phyloP scores from a whole-genome alignment of 108 stramenopile species.

The Conticribra guillardii region DNA sequence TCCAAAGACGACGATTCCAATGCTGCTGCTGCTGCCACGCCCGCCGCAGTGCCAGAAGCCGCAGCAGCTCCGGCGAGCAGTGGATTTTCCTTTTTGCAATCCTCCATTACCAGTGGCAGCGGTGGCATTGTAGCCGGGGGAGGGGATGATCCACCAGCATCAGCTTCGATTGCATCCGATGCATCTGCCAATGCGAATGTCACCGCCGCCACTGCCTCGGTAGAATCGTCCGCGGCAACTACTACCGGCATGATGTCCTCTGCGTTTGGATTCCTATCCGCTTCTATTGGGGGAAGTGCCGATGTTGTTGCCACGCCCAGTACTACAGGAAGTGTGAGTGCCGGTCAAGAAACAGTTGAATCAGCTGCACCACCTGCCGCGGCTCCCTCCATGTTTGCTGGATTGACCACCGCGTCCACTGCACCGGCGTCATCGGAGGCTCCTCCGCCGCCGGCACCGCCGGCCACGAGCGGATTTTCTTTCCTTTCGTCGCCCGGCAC shows the following conservation, averaged over 20 bases:
- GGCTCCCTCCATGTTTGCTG: conserved; percentile 27
- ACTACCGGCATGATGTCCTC: conserved; percentile 36
- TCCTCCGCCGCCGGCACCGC: neutral
- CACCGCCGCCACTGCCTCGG: neutral
- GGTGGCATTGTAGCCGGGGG: too few relatives aligned
- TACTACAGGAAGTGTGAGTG: neutral
- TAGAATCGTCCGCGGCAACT: conserved; percentile 4
- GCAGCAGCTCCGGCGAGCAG: conserved; percentile 11
- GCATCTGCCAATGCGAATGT: conserved; percentile 14
- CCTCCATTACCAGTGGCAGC: too few relatives aligned
- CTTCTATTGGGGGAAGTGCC: neutral
- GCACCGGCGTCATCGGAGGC: neutral
- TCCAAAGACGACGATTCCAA: conserved; percentile 17
- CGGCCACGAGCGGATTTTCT: conserved; percentile 23
- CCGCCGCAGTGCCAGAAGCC: conserved; percentile 30
- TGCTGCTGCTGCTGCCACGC: conserved; percentile 20
- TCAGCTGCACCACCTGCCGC: neutral
- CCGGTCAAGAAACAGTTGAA: too few relatives aligned
- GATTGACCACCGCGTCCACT: neutral
- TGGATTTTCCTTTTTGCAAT: conserved; percentile 60
- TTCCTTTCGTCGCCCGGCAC: conserved; percentile 13
- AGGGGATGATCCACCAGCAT: neutral
- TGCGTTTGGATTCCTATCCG: conserved; percentile 53
- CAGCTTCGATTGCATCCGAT: neutral
- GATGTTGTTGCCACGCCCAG: neutral